A percentile compares a stretch with the other conserved stretches of the same genome.
Evolutionary conservation across 805 yeast species (phyloP).

Genomic region (Candida lessepsii): DNA sequence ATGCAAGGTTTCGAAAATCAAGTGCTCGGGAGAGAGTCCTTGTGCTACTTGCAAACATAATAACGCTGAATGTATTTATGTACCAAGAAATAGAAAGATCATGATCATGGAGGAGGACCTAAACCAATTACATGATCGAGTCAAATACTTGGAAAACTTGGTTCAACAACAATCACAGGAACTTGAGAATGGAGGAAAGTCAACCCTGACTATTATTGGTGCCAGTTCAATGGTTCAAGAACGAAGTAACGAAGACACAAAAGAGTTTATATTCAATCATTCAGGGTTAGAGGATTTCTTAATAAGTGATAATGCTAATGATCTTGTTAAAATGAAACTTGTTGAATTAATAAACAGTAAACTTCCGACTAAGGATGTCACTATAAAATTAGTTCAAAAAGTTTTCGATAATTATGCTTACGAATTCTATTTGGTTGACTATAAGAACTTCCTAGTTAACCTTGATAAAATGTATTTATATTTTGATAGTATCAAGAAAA

Average conservation of each 20-base stretch:
- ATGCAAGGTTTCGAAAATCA: slow-evolving; percentile 39
- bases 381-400: slow-evolving; percentile 22
- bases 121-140: slow-evolving; percentile 31
- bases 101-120: slow-evolving; percentile 44
- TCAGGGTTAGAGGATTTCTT: slow-evolving; percentile 23
- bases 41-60: slow-evolving; percentile 39
- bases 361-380: slow-evolving; percentile 26
- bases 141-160: slow-evolving; percentile 26
- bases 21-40: slow-evolving; percentile 43
- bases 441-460: slow-evolving; percentile 17
- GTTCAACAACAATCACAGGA: neutral
- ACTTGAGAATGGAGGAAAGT: neutral
- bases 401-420: slow-evolving; percentile 31
- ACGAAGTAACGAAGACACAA: slow-evolving; percentile 11
- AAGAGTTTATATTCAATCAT: slow-evolving; percentile 14
- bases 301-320: slow-evolving; percentile 27
- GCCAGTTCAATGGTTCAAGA: slow-evolving; percentile 11
- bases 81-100: slow-evolving; percentile 39
- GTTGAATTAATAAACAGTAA: slow-evolving; percentile 14
- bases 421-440: slow-evolving; percentile 36
- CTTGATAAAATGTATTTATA: slow-evolving; percentile 14
- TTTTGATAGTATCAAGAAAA: slow-evolving; percentile 9
- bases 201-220: neutral
- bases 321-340: slow-evolving; percentile 22
- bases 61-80: slow-evolving; percentile 36